These are phyloP conservation scores for Endogone sp. DNA, from an alignment of 192 early-diverging fungal species.

Conservation along the genomic window DNA sequence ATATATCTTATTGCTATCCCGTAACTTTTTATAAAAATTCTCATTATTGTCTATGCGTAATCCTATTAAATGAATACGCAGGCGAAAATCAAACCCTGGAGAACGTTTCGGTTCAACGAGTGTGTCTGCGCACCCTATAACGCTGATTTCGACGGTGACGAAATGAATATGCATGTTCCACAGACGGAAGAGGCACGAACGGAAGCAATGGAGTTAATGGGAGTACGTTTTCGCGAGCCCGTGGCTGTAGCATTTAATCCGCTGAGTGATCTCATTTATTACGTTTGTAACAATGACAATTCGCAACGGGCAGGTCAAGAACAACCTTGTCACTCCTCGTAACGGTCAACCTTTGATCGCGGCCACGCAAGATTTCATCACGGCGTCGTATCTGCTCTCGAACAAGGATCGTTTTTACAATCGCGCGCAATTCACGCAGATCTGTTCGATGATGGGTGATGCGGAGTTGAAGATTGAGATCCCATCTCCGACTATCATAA, in stretches of 20 bases:
- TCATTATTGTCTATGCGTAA: constrained; percentile 32
- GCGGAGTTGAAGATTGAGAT: constrained; percentile 80
- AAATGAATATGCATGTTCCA: constrained; percentile 99
- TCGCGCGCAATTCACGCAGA: constrained; percentile 88
- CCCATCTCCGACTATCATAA: constrained; percentile 89
- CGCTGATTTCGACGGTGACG: constrained; percentile 99
- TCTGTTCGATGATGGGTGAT: constrained; percentile 90
- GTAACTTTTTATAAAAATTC: neutral
- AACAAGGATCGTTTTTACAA: constrained; percentile 94
- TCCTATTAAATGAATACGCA: no score
- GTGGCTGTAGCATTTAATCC: neutral
- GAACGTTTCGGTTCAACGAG: constrained; percentile 99
- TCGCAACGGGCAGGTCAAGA: constrained; percentile 58
- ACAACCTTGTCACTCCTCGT: constrained; percentile 96
- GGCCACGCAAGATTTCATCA: constrained; percentile 99
- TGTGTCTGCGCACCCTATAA: constrained; percentile 99
- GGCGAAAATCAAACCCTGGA: constrained; percentile 85
- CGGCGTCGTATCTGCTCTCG: constrained; percentile 90
- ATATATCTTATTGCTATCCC: neutral
- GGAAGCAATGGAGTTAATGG: constrained; percentile 96
- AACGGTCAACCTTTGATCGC: constrained; percentile 98
- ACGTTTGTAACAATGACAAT: constrained; percentile 6
- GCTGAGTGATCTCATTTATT: neutral
- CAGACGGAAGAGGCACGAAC: constrained; percentile 98
- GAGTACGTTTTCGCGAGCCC: constrained; percentile 28